phyloP scores from a whole-genome alignment of 2,329 filamentous ascomycete species.

The Colletotrichum sp. region DNA sequence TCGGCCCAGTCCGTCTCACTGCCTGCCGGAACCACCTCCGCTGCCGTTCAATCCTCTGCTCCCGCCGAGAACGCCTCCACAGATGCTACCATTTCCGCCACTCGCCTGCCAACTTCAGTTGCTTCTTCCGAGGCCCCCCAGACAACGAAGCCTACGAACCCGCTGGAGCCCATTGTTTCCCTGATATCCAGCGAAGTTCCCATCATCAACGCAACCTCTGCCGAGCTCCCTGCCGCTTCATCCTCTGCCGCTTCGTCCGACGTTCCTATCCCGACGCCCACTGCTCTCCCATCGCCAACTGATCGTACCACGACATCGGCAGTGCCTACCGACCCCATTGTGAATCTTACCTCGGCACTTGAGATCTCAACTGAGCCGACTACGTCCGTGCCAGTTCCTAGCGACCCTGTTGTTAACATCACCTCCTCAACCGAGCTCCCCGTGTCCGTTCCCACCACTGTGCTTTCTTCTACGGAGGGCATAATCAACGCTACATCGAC shows the following conservation, averaged over 20 bases:
- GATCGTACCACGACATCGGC: slow-evolving; percentile 11
- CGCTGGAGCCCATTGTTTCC: slow-evolving; percentile 16
- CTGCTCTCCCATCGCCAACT: slow-evolving; percentile 9
- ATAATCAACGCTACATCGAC: slow-evolving; percentile 7
- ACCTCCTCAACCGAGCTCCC: slow-evolving; percentile 12
- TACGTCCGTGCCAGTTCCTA: neutral
- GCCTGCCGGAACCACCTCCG: neutral
- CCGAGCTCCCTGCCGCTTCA: neutral
- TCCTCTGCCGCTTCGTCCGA: slow-evolving; percentile 1
- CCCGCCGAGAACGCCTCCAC: neutral
- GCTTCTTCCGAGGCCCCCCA: neutral
- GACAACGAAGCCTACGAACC: slow-evolving; percentile 4
- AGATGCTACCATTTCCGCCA: neutral
- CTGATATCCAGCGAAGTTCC: slow-evolving; percentile 14
- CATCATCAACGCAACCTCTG: slow-evolving; percentile 3
- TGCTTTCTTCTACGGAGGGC: neutral
- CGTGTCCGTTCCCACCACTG: neutral
- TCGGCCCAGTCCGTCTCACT: neutral
- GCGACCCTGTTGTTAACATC: slow-evolving; percentile 7
- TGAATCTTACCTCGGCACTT: slow-evolving; percentile 3
- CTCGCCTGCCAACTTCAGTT: neutral
- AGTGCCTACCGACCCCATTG: neutral
- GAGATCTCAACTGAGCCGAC: neutral
- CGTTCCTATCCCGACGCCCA: slow-evolving; percentile 8
- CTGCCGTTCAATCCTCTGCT: neutral